Evolutionary conservation across 148 eudicot genomes (phyloP), one percentile per base, ranked within the genome.

Genomic region (Rhododendron simsii): DNA sequence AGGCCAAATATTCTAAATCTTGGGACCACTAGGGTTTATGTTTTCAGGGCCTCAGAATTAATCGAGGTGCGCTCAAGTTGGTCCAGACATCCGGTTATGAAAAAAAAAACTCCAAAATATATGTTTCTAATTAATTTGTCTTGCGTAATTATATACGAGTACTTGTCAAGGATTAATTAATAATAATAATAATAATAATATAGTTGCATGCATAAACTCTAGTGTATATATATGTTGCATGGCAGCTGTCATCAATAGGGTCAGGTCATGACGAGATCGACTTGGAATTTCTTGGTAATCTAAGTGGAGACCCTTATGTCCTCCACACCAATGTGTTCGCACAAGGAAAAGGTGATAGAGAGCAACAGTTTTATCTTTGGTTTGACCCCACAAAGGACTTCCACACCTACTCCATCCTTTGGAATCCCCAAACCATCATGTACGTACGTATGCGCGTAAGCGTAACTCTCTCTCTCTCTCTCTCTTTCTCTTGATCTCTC

Each of bases 351-450:
- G 83, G 83, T 4, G 33, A 51, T 14, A 80, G 83, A 18, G 83
- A 80, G 83, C 83, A 80, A 18, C 83, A 48, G n/a, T 80, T 80
- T 33, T 80, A 80, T 18, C 83, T 80, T 51, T 80, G 83, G 83
- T 80, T 80, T 18, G 83, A 80, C 23, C 83, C 83, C 83, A 51
- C 83, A 0, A 51, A 50, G 23, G 63, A 18, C 41, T 80, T 80
- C 41, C 83, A 80, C 83, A 26, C 83, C 39, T 80, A 80, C 63
- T 80, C 83, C 83, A 30, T 80, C n/a, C 83, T 80, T 26, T 80
- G 83, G 83, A 80, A 80, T 80, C 83, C 83, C 57, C 23, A 18
- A 28, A 80, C 18, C 65, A 51, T 80, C 41, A 30, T 80, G 83
- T 80, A 55, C 2, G 14, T 50, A 50, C 11, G 53, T 2, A 37